Percentiles rank a stretch among this genome's conserved stretches.
These are phyloP conservation scores for Ilyonectria mors-panacis DNA, from an alignment of 2,329 filamentous ascomycete genomes.

Conservation along the genomic window DNA sequence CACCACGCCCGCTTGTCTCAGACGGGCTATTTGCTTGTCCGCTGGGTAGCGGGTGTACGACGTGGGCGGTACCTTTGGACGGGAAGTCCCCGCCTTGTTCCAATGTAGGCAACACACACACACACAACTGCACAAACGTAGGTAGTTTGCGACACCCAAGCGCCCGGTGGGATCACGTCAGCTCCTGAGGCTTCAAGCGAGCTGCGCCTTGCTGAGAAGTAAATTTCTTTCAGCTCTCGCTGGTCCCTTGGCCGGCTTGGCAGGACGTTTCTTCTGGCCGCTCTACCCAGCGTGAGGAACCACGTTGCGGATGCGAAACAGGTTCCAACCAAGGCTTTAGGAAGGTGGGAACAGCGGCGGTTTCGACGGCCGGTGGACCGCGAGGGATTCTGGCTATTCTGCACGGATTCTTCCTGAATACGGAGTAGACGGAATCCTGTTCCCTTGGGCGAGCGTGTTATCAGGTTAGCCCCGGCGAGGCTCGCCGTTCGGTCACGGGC, in stretches of 20 bases:
- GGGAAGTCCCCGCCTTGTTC: not conserved
- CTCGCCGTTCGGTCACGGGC: conserved; percentile 7
- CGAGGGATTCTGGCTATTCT: conserved; percentile 16
- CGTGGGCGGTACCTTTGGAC: not conserved
- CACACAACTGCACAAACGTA: conserved; percentile 5
- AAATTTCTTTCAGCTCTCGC: conserved; percentile 6
- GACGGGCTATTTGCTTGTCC: conserved; percentile 29
- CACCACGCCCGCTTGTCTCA: conserved; percentile 29
- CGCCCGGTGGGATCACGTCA: conserved; percentile 26
- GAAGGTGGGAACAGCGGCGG: not conserved
- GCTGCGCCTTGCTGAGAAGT: conserved; percentile 19
- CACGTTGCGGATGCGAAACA: conserved; percentile 33
- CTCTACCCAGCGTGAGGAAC: conserved; percentile 25
- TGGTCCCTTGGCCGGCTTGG: conserved; percentile 18
- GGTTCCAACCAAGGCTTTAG: conserved; percentile 16
- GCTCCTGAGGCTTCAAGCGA: conserved; percentile 14
- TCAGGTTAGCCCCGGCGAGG: conserved; percentile 9
- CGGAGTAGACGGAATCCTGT: conserved; percentile 3
- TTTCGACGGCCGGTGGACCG: conserved; percentile 17
- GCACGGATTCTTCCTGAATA: not conserved
- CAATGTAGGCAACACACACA: not conserved
- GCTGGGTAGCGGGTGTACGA: conserved; percentile 13
- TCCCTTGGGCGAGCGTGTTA: not conserved
- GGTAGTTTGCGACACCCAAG: conserved; percentile 17
- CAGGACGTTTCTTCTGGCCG: conserved; percentile 7